Base-by-base conservation (phyloP, 179 eudicot species). In the Beta lomatogona region DNA sequence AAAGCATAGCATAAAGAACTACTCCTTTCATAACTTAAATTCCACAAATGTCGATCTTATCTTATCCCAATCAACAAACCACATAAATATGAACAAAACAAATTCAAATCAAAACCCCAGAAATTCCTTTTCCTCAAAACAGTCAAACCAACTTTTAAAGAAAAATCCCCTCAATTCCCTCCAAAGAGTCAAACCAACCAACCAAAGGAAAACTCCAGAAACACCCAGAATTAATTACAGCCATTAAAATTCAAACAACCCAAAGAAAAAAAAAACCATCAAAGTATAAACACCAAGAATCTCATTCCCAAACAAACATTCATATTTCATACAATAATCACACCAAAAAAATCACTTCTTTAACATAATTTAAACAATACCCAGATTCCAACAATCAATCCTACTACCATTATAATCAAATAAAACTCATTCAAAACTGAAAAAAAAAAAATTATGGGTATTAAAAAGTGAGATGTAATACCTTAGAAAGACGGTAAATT, bases 31-130 rank as follows among this genome's bases (percentile, higher is more conserved):
- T 70, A 67, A 68, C 71, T 31, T 73, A 28, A 7, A 79, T 46
- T 73, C 45, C 55, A 59, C 53, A 69, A 59, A 28, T 55, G 60
- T 66, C 77, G 68, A 85, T 75, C 88, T 50, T 71, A 85, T 75
- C 88, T 50, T 71, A 82, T 79, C 79, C 18, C 67, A 76, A 80
- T 82, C 83, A 79, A 73, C 76, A 71, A 78, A 74, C 66, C 66
- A 81, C 46, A 70, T 70, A 21, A 74, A 54, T 50, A 69, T 41
- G 19, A 3, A 73, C 72, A 67, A 80, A 61, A 64, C 36, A 53
- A 36, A 0, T 36, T 1, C 41, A 5, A 18, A 54, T 25, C 9
- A 5, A 15, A 18, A 4, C 13, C 44, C 21, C 18, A 45, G 19
- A 25, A 57, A 18, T 45, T 36, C 11, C n/a, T 58, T 69, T 67